Conservation (phyloP, 2,329 filamentous ascomycete genomes). For the Pseudonectria buxi region DNA sequence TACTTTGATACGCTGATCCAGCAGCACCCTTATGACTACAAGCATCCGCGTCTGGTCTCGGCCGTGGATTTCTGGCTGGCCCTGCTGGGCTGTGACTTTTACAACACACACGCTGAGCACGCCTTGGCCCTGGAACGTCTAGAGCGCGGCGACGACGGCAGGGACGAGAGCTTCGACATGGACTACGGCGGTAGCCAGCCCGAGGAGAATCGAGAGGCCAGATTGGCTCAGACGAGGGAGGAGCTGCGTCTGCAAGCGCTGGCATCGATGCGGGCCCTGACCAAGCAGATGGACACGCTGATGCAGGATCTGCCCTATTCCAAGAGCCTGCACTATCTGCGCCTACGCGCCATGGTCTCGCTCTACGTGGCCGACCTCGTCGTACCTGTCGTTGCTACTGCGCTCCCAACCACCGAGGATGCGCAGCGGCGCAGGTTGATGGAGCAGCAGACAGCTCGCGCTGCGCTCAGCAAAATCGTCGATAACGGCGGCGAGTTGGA, state of each 20-base stretch:
- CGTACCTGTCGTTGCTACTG: constrained; percentile 33
- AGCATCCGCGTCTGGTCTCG: constrained; percentile 51
- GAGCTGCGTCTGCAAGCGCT: constrained; percentile 46
- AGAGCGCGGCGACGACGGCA: constrained; percentile 21
- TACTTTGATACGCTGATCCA: constrained; percentile 77
- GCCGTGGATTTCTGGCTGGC: constrained; percentile 75
- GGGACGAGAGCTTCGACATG: constrained; percentile 16
- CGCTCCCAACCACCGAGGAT: constrained; percentile 23
- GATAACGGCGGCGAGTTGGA: constrained; percentile 25
- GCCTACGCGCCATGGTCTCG: constrained; percentile 65
- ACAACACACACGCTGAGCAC: constrained; percentile 60
- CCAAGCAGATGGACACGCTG: constrained; percentile 61
- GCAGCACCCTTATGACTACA: constrained; percentile 64
- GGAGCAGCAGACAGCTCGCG: constrained; percentile 24
- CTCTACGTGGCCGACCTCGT: constrained; percentile 69
- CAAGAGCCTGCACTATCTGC: constrained; percentile 58
- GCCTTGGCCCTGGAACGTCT: constrained; percentile 35
- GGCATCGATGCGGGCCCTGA: constrained; percentile 54
- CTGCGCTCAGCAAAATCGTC: constrained; percentile 20
- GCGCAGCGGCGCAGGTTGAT: constrained; percentile 18
- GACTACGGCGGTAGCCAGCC: constrained; percentile 8
- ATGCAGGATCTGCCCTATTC: constrained; percentile 65
- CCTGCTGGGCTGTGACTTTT: constrained; percentile 75
- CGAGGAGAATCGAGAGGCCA: constrained; percentile 8
- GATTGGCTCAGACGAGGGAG: constrained; percentile 26